Evolutionary conservation across 305 asterid species (phyloP).

Genomic region (Rubia peregrina): DNA sequence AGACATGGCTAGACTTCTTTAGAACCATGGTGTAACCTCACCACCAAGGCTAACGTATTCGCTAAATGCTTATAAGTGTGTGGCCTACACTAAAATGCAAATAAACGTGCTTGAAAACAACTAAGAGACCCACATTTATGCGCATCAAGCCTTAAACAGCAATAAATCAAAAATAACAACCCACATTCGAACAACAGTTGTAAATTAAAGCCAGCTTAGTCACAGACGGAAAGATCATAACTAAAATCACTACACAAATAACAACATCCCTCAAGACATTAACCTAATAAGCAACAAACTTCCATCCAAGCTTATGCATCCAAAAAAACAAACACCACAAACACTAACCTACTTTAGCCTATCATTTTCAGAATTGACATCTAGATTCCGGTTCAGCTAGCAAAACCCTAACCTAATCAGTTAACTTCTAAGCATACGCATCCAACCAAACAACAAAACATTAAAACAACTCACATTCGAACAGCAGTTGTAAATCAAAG

Average conservation of each 20-base stretch:
- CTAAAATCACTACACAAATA: background rate
- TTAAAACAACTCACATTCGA: background rate
- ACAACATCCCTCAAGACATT: background rate
- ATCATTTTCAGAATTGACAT: background rate
- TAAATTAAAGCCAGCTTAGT: background rate
- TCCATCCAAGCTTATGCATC: background rate
- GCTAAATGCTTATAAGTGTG: background rate
- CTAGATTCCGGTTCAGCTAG: background rate
- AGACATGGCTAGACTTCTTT: background rate
- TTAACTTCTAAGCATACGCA: background rate
- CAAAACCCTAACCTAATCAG: background rate
- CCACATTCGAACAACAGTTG: background rate
- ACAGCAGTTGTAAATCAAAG: background rate
- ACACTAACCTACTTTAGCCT: background rate
- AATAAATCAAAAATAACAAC: background rate
- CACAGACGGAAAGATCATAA: background rate
- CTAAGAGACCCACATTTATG: background rate
- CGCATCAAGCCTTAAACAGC: background rate
- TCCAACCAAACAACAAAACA: background rate
- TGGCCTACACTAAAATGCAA: background rate
- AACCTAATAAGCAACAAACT: background rate
- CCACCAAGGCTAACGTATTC: conserved; percentile 1
- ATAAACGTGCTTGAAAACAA: conserved; percentile 1
- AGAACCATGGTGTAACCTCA: background rate
- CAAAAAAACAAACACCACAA: background rate